Base-by-base conservation (phyloP, 2,329 filamentous ascomycete genomes). In the Fusarium duplospermum region DNA sequence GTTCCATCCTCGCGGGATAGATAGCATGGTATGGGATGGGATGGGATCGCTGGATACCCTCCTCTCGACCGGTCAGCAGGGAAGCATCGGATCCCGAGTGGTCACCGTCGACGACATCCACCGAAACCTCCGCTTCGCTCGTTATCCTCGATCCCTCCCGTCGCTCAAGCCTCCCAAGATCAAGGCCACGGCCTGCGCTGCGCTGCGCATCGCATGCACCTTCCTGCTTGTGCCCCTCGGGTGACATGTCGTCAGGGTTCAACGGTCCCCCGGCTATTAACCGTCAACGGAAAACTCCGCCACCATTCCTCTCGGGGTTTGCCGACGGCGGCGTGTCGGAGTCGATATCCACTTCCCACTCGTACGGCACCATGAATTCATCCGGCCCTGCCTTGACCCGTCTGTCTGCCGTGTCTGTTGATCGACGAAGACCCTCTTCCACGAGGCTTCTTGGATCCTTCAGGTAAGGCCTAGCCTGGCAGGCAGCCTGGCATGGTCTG, bases 1-100 rank as follows among this genome's bases (percentile, higher is more conserved):
- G 72, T 77, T 78, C 74, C 76, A 78, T 77, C 59, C 76, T 77
- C 70, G 54, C 68, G 74, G 71, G 64, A 72, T 56, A 71, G 36
- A n/a, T n/a, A n/a, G n/a, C 29, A 70, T 36, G 61, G 31, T 31
- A 27, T 45, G 63, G 67, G 57, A 66, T 31, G n/a, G n/a, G n/a
- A n/a, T n/a, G n/a, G n/a, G n/a, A n/a, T 64, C 62, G 58, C 20
- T 50, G 45, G 31, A 45, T 22, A 52, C 56, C 42, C 22, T 38
- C 29, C 29, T 27, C 24, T 29, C 18, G 16, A 50, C 45, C 45
- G 24, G 45, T 29, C 24, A 50, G 45, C 24, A 50, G 45, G 45
- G 45, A 50, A 50, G 24, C 45, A 27, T 5, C 24, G 45, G 9
- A 11, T 57, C 35, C 42, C 58, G 29, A 14, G 27, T 52, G 33